A percentile compares a stretch with the other conserved stretches of the same genome.
Evolutionary conservation across 2,329 filamentous ascomycete species (phyloP).

Genomic region (Pezicula carpinea): DNA sequence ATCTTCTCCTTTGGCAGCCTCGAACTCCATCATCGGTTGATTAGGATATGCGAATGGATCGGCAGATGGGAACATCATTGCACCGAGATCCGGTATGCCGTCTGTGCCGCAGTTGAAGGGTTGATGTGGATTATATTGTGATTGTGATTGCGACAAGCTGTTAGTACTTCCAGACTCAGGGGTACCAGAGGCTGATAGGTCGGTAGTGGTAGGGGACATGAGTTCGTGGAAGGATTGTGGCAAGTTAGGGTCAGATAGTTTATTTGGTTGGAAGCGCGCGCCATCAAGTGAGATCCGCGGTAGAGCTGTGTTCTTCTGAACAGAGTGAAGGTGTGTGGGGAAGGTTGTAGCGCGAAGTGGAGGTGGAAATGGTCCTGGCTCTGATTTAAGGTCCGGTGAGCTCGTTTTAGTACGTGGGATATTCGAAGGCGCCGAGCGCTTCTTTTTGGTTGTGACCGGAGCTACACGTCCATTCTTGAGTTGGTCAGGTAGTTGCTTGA

Average conservation of each 20-base stretch:
- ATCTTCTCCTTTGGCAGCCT: slow-evolving; percentile 30
- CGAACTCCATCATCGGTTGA: slow-evolving; percentile 63
- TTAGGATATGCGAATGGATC: slow-evolving; percentile 79
- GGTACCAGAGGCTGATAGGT: slow-evolving; percentile 22
- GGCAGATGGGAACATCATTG: slow-evolving; percentile 75
- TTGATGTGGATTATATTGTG: slow-evolving; percentile 21
- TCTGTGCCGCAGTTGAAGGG: slow-evolving; percentile 28
- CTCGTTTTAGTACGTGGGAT: slow-evolving; percentile 27
- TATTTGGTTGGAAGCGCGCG: slow-evolving; percentile 17
- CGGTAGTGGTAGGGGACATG: slow-evolving; percentile 15
- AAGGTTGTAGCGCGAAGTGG: slow-evolving; percentile 21
- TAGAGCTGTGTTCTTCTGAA: slow-evolving; percentile 13
- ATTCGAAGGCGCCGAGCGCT: slow-evolving; percentile 48
- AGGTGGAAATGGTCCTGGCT: not conserved
- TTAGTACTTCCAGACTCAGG: slow-evolving; percentile 17
- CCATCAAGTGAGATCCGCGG: slow-evolving; percentile 25
- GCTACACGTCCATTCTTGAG: slow-evolving; percentile 49
- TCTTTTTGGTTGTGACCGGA: slow-evolving; percentile 42
- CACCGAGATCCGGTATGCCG: slow-evolving; percentile 61
- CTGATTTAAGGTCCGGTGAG: slow-evolving; percentile 12
- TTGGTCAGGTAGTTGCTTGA: slow-evolving; percentile 75
- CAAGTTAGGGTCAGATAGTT: slow-evolving; percentile 22
- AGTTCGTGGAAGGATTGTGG: slow-evolving; percentile 23
- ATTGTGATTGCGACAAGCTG: slow-evolving; percentile 11
- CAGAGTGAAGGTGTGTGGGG: slow-evolving; percentile 22